Evolutionary conservation across 2,329 filamentous ascomycete species (phyloP).

Genomic region (Ilyonectria mors-panacis): DNA sequence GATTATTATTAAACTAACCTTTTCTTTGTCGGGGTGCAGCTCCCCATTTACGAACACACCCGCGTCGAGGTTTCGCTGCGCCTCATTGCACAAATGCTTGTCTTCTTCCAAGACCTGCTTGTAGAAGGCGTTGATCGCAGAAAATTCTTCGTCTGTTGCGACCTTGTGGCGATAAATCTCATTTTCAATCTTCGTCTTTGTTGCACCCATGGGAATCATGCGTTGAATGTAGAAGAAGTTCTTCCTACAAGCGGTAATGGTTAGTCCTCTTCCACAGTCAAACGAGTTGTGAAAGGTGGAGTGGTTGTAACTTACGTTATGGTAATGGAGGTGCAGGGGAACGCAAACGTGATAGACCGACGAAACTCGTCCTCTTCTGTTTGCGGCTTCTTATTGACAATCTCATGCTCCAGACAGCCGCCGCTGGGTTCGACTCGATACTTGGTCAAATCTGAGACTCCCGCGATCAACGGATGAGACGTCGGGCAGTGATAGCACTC

Average conservation of each 20-base stretch:
- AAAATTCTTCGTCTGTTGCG: conserved; percentile 70
- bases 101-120: conserved; percentile 75
- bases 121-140: conserved; percentile 70
- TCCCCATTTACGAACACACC: conserved; percentile 75
- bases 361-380: conserved; percentile 62
- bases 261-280: background rate
- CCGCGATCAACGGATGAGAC: conserved; percentile 69
- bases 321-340: conserved; percentile 64
- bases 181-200: conserved; percentile 69
- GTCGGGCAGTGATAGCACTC: conserved; percentile 75
- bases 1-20: conserved; percentile 49
- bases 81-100: conserved; percentile 72
- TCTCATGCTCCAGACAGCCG: conserved; percentile 63
- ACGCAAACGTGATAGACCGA: conserved; percentile 62
- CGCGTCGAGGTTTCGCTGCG: conserved; percentile 72
- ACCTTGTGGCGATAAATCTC: conserved; percentile 74
- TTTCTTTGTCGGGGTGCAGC: conserved; percentile 72
- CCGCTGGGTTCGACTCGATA: conserved; percentile 65
- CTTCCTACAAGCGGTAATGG: conserved; percentile 52
- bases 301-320: conserved; percentile 58
- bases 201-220: conserved; percentile 69
- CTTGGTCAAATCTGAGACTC: conserved; percentile 67
- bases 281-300: background rate
- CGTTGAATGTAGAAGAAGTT: conserved; percentile 76
- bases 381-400: conserved; percentile 60